Percentiles rank a stretch among this genome's conserved stretches.
Evolutionary conservation across 164 flowering plant genomes (phyloP).

Genomic region (Vitis labrusca): DNA sequence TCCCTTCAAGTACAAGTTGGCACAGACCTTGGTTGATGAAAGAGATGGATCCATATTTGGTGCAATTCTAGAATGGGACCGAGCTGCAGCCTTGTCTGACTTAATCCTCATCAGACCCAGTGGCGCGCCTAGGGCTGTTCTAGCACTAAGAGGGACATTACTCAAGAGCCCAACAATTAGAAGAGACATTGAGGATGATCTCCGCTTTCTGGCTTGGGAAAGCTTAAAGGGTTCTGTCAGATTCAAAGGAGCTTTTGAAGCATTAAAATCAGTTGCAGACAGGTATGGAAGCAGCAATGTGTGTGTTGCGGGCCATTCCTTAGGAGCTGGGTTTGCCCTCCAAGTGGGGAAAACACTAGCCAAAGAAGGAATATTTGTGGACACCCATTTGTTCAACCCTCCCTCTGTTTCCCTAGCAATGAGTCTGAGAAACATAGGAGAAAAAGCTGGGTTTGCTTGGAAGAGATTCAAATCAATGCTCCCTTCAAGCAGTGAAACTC

Average conservation of each 20-base stretch:
- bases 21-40: constrained; percentile 61
- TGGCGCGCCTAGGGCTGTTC: constrained; percentile 90
- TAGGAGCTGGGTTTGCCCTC: constrained; percentile 97
- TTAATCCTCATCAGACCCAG: constrained; percentile 74
- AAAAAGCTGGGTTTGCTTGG: constrained; percentile 75
- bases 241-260: constrained; percentile 60
- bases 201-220: constrained; percentile 94
- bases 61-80: constrained; percentile 91
- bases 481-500: constrained; percentile 43
- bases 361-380: constrained; percentile 76
- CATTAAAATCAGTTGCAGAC: constrained; percentile 45
- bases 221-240: constrained; percentile 86
- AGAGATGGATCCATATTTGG: constrained; percentile 91
- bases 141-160: constrained; percentile 86
- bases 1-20: constrained; percentile 83
- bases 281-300: constrained; percentile 77
- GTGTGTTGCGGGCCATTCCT: constrained; percentile 84
- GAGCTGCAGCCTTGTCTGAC: constrained; percentile 74
- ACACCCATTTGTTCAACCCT: constrained; percentile 92
- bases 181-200: constrained; percentile 88
- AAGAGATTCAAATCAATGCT: constrained; percentile 66
- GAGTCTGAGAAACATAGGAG: constrained; percentile 71
- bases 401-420: constrained; percentile 89
- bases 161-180: constrained; percentile 78
- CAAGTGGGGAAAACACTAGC: constrained; percentile 89